A percentile compares a stretch with the other conserved stretches of the same genome.
These are phyloP conservation scores for Tulasnella sp. DNA, from an alignment of 768 basidiomycete species.

Conservation along the genomic window DNA sequence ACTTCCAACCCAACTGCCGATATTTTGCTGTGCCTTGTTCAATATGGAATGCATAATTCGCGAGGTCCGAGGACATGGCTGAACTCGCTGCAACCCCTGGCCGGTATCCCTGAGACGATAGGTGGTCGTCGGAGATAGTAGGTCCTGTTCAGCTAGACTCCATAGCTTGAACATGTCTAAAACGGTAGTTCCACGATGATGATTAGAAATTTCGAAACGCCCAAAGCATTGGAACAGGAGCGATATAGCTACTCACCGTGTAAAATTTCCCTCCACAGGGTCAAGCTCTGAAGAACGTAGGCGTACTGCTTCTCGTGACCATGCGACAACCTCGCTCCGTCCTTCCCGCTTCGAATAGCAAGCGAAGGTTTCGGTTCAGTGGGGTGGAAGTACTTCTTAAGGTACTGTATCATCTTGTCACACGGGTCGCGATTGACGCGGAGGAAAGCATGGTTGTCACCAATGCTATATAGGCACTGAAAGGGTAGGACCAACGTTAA, in stretches of 20 bases:
- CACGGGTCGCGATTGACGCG: conserved; percentile 84
- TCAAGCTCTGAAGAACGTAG: conserved; percentile 81
- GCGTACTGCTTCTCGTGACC: conserved; percentile 82
- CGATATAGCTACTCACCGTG: conserved; percentile 52
- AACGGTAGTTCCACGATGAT: neutral
- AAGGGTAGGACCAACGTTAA: conserved; percentile 36
- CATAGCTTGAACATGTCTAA: conserved; percentile 85
- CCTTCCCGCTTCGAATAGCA: conserved; percentile 76
- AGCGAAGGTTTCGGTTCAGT: conserved; percentile 62
- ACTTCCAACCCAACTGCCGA: conserved; percentile 81
- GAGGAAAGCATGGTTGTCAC: conserved; percentile 86
- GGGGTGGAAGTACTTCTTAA: conserved; percentile 75
- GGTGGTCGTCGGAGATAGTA: conserved; percentile 66
- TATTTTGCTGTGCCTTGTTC: conserved; percentile 73
- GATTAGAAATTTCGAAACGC: neutral
- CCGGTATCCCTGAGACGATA: conserved; percentile 86
- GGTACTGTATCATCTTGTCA: conserved; percentile 72
- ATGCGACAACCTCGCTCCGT: conserved; percentile 75
- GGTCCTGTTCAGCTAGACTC: conserved; percentile 75
- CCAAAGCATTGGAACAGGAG: neutral
- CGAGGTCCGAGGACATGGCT: conserved; percentile 82
- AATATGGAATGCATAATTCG: conserved; percentile 86
- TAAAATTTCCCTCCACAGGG: conserved; percentile 80
- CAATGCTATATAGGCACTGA: conserved; percentile 82
- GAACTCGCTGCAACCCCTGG: conserved; percentile 86